phyloP scores from a whole-genome alignment of 2,329 filamentous ascomycete species.

The Penicillium aurantiogriseum region DNA sequence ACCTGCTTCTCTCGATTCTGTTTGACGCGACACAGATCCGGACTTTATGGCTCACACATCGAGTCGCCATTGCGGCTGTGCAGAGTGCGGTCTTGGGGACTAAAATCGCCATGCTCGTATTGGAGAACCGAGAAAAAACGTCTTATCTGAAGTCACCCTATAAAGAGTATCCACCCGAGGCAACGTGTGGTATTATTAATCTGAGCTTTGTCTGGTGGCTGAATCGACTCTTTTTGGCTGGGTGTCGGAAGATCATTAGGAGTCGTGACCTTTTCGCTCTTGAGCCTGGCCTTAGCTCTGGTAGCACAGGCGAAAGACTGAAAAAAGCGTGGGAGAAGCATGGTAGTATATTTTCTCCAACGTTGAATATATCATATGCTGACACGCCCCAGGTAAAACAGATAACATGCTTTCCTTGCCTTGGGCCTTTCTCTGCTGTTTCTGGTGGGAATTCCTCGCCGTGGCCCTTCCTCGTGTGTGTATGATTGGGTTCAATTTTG shows the following conservation, averaged over 20 bases:
- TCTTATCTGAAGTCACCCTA: too few relatives aligned
- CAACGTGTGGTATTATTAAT: too few relatives aligned
- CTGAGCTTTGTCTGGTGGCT: too few relatives aligned
- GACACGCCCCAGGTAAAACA: background rate
- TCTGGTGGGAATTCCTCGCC: background rate
- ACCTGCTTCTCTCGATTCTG: too few relatives aligned
- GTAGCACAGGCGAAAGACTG: background rate
- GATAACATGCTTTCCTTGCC: background rate
- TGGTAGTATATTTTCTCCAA: background rate
- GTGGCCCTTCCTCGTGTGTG: background rate
- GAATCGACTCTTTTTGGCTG: too few relatives aligned
- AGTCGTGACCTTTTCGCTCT: background rate
- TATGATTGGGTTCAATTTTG: background rate
- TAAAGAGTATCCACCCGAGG: too few relatives aligned
- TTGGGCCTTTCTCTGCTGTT: background rate
- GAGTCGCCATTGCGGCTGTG: too few relatives aligned
- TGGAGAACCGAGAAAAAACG: too few relatives aligned
- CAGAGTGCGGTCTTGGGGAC: too few relatives aligned
- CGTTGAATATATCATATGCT: background rate
- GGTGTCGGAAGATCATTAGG: background rate
- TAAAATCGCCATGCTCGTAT: too few relatives aligned
- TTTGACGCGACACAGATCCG: too few relatives aligned
- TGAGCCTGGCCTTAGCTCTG: background rate
- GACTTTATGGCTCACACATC: too few relatives aligned
- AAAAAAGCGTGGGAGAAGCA: background rate